These are phyloP conservation scores for Chrysoporthe deuterocubensis DNA, from an alignment of 2,329 filamentous ascomycete genomes.

Conservation along the genomic window DNA sequence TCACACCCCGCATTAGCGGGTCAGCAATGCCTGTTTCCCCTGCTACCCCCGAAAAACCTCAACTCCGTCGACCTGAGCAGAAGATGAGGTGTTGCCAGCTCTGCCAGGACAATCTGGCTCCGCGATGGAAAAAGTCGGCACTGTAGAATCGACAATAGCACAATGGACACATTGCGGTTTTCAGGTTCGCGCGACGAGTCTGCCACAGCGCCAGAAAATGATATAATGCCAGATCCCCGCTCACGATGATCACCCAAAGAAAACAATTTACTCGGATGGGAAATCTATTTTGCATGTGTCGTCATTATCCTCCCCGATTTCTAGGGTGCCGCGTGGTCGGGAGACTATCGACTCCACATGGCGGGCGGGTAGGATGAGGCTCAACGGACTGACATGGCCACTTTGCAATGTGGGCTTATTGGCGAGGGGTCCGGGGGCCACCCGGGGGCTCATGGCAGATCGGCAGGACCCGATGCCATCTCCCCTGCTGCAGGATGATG, in stretches of 20 bases:
- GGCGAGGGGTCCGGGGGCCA: constrained; percentile 2
- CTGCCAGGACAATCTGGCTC: background rate
- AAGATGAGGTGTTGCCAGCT: background rate
- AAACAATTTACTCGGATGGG: constrained; percentile 30
- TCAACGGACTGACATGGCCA: constrained; percentile 18
- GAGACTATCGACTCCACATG: constrained; percentile 27
- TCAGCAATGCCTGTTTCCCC: background rate
- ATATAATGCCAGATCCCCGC: background rate
- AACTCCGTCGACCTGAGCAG: background rate
- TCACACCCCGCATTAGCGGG: background rate
- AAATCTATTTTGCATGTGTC: constrained; percentile 29
- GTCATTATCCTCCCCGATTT: constrained; percentile 26
- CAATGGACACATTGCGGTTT: background rate
- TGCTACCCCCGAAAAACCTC: constrained; percentile 3
- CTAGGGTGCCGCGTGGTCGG: constrained; percentile 30
- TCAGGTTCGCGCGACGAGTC: background rate
- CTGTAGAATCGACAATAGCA: background rate
- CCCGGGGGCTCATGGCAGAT: constrained; percentile 22
- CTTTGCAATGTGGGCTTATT: constrained; percentile 19
- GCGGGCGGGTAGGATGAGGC: constrained; percentile 29
- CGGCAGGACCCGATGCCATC: constrained; percentile 24
- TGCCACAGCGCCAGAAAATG: background rate
- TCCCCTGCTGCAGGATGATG: constrained; percentile 9
- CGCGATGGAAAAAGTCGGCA: background rate
- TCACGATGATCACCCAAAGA: constrained; percentile 16